Conservation (phyloP, 2,329 filamentous ascomycete genomes). For the Ophiocordyceps australis region DNA sequence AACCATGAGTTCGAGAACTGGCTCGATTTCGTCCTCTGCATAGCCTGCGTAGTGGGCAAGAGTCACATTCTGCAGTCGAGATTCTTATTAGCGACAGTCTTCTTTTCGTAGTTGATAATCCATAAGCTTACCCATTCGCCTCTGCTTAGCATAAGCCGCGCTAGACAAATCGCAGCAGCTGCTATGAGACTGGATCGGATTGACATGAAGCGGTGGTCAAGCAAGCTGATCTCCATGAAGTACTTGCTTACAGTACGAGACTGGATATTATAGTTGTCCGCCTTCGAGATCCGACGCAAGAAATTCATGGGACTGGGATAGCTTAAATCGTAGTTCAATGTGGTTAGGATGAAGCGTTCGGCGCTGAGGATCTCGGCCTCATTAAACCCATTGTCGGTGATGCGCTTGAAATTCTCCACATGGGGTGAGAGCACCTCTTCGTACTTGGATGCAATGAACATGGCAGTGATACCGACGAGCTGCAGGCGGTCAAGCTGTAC, state of each 20-base stretch:
- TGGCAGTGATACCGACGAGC: conserved; percentile 90
- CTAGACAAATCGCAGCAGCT: conserved; percentile 86
- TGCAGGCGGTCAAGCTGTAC: conserved; percentile 93
- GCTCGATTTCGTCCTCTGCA: conserved; percentile 79
- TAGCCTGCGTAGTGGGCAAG: conserved; percentile 87
- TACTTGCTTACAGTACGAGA: conserved; percentile 96
- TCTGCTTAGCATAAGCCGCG: conserved; percentile 75
- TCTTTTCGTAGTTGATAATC: conserved; percentile 11
- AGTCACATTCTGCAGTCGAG: conserved; percentile 48
- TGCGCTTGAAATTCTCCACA: conserved; percentile 90
- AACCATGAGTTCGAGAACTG: conserved; percentile 85
- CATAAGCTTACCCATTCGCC: conserved; percentile 61
- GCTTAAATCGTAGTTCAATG: conserved; percentile 90
- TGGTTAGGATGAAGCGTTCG: conserved; percentile 84
- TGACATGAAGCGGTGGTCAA: conserved; percentile 86
- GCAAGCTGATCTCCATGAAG: conserved; percentile 86
- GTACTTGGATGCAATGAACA: conserved; percentile 99
- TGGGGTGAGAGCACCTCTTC: conserved; percentile 96
- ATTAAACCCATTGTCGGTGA: conserved; percentile 90
- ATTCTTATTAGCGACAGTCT: no score
- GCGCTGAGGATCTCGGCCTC: conserved; percentile 91
- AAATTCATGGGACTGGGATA: conserved; percentile 99
- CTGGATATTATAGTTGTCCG: conserved; percentile 97
- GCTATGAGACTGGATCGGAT: conserved; percentile 82
- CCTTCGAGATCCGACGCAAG: conserved; percentile 93